phyloP scores from a whole-genome alignment of 1,284 basidiomycete species.

The Ganoderma resinaceum region DNA sequence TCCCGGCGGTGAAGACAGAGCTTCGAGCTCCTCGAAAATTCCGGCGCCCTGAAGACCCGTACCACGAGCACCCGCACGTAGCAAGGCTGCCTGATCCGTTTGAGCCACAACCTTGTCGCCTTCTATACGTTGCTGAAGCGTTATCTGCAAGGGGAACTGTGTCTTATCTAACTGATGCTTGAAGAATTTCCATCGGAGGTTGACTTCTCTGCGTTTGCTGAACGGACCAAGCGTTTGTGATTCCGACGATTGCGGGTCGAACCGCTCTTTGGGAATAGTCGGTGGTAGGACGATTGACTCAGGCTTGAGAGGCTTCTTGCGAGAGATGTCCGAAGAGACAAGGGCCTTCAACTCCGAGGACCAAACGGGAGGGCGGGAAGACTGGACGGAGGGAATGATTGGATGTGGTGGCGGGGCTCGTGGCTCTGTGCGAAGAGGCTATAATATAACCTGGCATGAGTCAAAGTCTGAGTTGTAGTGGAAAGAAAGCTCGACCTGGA shows the following conservation, averaged over 20 bases:
- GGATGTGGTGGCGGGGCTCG: conserved; percentile 46
- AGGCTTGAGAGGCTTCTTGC: conserved; percentile 49
- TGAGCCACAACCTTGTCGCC: conserved; percentile 10
- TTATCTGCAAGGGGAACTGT: conserved; percentile 63
- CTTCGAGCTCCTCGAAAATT: conserved; percentile 56
- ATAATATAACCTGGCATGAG: conserved; percentile 15
- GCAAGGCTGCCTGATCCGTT: conserved; percentile 28
- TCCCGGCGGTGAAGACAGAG: conserved; percentile 47
- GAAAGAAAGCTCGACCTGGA: conserved; percentile 52
- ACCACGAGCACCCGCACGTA: conserved; percentile 39
- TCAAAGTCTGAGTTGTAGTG: neutral
- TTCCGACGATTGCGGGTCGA: conserved; percentile 64
- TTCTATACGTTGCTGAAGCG: conserved; percentile 19
- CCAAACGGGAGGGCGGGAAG: conserved; percentile 68
- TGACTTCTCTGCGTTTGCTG: conserved; percentile 75
- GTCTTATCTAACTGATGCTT: conserved; percentile 60
- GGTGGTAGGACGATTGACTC: conserved; percentile 57
- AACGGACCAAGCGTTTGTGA: conserved; percentile 66
- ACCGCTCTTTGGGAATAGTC: conserved; percentile 56
- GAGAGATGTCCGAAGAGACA: conserved; percentile 59
- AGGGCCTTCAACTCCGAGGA: conserved; percentile 67
- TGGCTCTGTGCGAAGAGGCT: conserved; percentile 64
- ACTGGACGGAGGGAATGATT: conserved; percentile 59
- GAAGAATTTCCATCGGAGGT: conserved; percentile 76
- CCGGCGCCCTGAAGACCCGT: conserved; percentile 53